phyloP scores from a whole-genome alignment of 2,329 filamentous ascomycete species.

The Acrocalymma vagum region DNA sequence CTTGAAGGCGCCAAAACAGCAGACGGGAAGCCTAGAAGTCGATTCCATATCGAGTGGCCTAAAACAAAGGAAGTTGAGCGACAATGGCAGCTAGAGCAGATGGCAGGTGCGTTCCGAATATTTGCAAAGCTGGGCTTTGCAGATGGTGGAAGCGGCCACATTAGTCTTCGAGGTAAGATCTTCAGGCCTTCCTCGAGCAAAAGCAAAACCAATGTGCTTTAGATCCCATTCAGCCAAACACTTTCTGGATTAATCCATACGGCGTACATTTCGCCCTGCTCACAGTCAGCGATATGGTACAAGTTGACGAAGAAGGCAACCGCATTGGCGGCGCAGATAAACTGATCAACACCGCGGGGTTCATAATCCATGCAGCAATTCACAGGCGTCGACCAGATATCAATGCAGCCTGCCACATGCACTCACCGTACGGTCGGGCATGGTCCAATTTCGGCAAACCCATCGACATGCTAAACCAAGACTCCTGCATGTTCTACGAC shows the following conservation, averaged over 20 bases:
- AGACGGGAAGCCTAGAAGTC: neutral
- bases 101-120: constrained; percentile 55
- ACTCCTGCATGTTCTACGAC: constrained; percentile 52
- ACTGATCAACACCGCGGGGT: constrained; percentile 55
- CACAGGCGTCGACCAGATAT: constrained; percentile 55
- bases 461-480: constrained; percentile 57
- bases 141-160: constrained; percentile 54
- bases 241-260: constrained; percentile 53
- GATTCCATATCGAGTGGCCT: constrained; percentile 31
- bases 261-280: constrained; percentile 53
- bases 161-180: constrained; percentile 45
- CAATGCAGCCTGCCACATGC: constrained; percentile 54
- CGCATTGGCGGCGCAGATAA: constrained; percentile 51
- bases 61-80: constrained; percentile 50
- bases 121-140: constrained; percentile 53
- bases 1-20: constrained; percentile 1
- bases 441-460: constrained; percentile 53
- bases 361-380: constrained; percentile 56
- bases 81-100: constrained; percentile 53
- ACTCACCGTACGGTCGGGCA: constrained; percentile 54
- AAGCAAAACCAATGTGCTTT: neutral
- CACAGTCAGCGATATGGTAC: constrained; percentile 56
- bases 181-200: neutral
- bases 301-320: constrained; percentile 53
- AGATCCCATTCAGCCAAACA: constrained; percentile 49